These are phyloP conservation scores for Solanum dulcamara DNA, from an alignment of 257 asterid species.

Conservation along the genomic window DNA sequence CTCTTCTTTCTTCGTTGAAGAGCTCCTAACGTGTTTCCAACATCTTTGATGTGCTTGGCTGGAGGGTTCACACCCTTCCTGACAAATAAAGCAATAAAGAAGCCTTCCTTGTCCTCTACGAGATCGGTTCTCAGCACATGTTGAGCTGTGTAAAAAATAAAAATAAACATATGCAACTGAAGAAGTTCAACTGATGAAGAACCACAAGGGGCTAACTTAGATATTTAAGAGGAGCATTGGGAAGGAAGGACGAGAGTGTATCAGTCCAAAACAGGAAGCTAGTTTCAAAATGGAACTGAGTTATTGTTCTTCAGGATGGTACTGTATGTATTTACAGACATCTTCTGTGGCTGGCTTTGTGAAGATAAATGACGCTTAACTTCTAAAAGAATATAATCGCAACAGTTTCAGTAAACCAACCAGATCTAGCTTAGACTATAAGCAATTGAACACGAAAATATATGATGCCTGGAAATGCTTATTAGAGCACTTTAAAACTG, in stretches of 20 bases:
- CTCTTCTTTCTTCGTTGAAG: background rate
- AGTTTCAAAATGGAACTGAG: background rate
- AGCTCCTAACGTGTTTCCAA: background rate
- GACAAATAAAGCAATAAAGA: constrained; percentile 70
- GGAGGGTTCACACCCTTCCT: constrained; percentile 10
- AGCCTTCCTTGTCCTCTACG: constrained; percentile 67
- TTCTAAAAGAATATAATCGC: background rate
- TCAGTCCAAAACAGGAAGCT: background rate
- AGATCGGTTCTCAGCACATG: constrained; percentile 59
- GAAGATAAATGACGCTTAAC: background rate
- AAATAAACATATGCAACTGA: background rate
- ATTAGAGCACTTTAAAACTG: background rate
- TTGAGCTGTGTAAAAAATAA: constrained; percentile 30
- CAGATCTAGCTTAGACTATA: background rate
- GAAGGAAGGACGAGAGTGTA: background rate
- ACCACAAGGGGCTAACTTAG: background rate
- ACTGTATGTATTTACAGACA: background rate
- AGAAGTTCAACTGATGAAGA: background rate
- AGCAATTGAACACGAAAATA: background rate
- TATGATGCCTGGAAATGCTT: background rate
- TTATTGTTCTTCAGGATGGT: background rate
- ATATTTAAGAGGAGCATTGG: background rate
- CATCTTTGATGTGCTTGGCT: background rate
- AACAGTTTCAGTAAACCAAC: background rate
- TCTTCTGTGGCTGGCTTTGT: background rate